A percentile compares a stretch with the other conserved stretches of the same genome.
These are phyloP conservation scores for Tuber umbilicatum DNA, from an alignment of 495 filamentous ascomycete species.

Conservation along the genomic window DNA sequence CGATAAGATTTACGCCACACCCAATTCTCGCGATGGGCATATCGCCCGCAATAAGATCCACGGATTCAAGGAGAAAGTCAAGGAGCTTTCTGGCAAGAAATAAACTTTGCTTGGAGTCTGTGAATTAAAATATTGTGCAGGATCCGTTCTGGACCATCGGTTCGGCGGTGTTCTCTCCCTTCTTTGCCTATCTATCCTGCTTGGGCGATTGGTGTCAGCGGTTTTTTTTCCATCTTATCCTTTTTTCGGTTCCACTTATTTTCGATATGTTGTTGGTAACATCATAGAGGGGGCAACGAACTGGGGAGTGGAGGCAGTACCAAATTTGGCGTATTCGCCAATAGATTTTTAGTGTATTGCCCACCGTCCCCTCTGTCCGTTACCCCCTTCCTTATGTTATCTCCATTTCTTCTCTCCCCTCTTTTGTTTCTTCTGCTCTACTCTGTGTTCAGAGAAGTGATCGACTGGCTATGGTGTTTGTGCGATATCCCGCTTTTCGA, in stretches of 20 bases:
- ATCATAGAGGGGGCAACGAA: not conserved
- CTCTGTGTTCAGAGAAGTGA: not conserved
- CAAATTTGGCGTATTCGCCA: not conserved
- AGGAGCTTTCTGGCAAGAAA: slow-evolving; percentile 36
- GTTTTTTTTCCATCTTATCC: not conserved
- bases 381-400: not conserved
- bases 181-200: not conserved
- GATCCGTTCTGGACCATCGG: not conserved
- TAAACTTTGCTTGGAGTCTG: not conserved
- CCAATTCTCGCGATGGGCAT: slow-evolving; percentile 38
- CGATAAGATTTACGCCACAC: slow-evolving; percentile 36
- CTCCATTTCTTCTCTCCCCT: not conserved
- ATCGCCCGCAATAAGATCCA: slow-evolving; percentile 40
- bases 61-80: slow-evolving; percentile 41
- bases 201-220: not conserved
- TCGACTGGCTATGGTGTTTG: not conserved
- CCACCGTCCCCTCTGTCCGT: not conserved
- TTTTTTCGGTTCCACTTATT: not conserved
- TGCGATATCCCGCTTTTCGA: not conserved
- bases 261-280: not conserved
- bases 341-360: not conserved
- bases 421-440: not conserved
- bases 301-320: too few species aligned
- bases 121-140: not conserved
- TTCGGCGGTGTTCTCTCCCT: not conserved